Evolutionary conservation across 73 alveolate species (phyloP), one percentile per base, ranked within the genome.

Genomic region (Paramecium biaurelia): DNA sequence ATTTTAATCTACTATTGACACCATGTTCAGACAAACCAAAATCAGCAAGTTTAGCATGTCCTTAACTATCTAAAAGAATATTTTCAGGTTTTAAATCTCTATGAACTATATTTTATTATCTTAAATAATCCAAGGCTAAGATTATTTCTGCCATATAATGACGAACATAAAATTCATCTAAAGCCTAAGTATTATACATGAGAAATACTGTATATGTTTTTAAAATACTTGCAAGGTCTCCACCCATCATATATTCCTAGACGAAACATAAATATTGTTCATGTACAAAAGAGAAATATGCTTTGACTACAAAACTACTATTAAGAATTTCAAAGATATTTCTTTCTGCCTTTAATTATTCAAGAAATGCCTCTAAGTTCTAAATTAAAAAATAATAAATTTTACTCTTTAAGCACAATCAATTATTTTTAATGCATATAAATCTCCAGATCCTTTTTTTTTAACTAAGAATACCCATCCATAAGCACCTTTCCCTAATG

Each of bases 51-150:
- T 90, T 89, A 20, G 86, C 43, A 84, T 93, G 96, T 12, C 93
- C 92, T 86, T 89, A n/a, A 21, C 87, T 14, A 49, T 84, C 93
- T 12, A 93, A 43, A 3, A 93, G 70, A 14, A 93, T 57, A 57
- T 92, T 92, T 15, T 82, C 93, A 15, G 96, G 96, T 67, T 93
- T 93, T 14, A 93, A 72, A 68, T 93, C 96, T 74, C 95, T 58
- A 92, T 93, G 96, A 23, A 92, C 86, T 23, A 89, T 89, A 15
- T 82, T 59, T 43, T 38, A 45, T 14, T 43, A 10, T 43, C 85
- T 49, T 37, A 87, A 26, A 87, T 57, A 37, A 63, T 87, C 86
- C 5, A 57, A 43, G 21, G 93, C 92, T 14, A 89, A n/a, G 7
- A 92, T 86, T 38, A 93, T 56, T 53, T 93, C 95, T 15, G 95